Conservation (phyloP, 1,139 yeast species). For the Magnusiomyces fungicola region DNA sequence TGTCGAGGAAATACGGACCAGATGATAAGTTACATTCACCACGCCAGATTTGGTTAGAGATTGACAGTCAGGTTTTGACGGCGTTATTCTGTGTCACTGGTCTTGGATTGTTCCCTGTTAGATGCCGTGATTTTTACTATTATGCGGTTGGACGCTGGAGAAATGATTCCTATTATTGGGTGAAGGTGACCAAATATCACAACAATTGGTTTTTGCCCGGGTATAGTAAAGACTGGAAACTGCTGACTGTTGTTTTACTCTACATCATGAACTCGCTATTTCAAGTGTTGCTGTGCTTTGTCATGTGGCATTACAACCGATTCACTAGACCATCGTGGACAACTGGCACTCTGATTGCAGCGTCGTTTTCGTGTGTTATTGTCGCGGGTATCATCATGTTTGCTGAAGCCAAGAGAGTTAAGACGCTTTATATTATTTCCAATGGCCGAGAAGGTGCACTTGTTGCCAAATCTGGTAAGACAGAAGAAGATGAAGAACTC, state of each 20-base stretch:
- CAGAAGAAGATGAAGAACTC: not conserved
- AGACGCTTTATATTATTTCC: constrained; percentile 4
- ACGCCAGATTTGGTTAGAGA: constrained; percentile 23
- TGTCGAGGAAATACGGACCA: constrained; percentile 19
- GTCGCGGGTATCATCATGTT: constrained; percentile 15
- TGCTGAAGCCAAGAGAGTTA: constrained; percentile 13
- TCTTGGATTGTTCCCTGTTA: constrained; percentile 20
- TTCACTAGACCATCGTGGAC: constrained; percentile 21
- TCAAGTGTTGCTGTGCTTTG: constrained; percentile 17
- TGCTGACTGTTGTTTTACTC: constrained; percentile 17
- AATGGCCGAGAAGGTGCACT: not conserved
- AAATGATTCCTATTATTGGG: constrained; percentile 1
- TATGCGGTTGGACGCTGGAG: constrained; percentile 16
- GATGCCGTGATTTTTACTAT: constrained; percentile 18
- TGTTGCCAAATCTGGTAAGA: not conserved
- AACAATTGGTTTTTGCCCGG: constrained; percentile 20
- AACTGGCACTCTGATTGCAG: constrained; percentile 19
- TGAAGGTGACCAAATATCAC: constrained; percentile 11
- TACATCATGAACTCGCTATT: constrained; percentile 20
- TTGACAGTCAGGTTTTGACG: constrained; percentile 21
- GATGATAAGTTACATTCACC: constrained; percentile 19
- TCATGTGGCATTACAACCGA: constrained; percentile 22
- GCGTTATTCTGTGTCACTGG: constrained; percentile 22
- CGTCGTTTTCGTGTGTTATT: constrained; percentile 17
- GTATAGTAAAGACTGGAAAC: constrained; percentile 15